A percentile compares a stretch with the other conserved stretches of the same genome.
phyloP scores from a whole-genome alignment of 2,329 filamentous ascomycete species.

The Ophiostoma sp. region DNA sequence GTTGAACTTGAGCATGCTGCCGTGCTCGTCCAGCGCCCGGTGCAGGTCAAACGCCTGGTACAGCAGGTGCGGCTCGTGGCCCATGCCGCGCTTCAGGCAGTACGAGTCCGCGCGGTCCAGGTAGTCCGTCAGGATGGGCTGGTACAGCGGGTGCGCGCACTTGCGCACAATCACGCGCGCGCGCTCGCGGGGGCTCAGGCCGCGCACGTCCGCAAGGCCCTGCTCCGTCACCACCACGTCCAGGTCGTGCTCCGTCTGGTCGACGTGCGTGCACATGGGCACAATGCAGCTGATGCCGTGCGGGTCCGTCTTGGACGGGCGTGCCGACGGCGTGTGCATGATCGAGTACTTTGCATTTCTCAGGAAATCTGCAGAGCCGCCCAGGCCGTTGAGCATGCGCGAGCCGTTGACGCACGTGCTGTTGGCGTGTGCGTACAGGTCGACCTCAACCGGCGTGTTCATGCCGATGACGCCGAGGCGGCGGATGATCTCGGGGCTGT shows the following conservation, averaged over 20 bases:
- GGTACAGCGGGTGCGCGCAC: conserved; percentile 80
- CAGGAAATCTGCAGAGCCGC: conserved; percentile 77
- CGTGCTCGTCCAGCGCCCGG: conserved; percentile 72
- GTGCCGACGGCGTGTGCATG: conserved; percentile 79
- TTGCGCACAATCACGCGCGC: conserved; percentile 81
- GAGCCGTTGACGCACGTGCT: conserved; percentile 83
- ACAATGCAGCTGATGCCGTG: conserved; percentile 80
- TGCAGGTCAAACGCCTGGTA: conserved; percentile 89
- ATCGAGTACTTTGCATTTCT: conserved; percentile 77
- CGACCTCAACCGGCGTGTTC: conserved; percentile 92
- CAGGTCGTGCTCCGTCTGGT: conserved; percentile 89
- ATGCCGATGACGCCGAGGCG: conserved; percentile 84
- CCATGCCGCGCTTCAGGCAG: conserved; percentile 80
- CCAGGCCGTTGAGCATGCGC: conserved; percentile 81
- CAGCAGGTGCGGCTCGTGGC: conserved; percentile 81
- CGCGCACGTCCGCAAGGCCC: conserved; percentile 79
- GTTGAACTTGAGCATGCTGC: conserved; percentile 77
- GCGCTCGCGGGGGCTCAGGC: conserved; percentile 71
- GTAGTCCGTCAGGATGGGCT: conserved; percentile 75
- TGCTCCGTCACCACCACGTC: conserved; percentile 75
- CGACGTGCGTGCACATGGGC: conserved; percentile 88
- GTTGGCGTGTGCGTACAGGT: conserved; percentile 93
- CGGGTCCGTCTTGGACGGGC: conserved; percentile 76
- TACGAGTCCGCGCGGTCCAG: conserved; percentile 81
- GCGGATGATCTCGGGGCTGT: conserved; percentile 85